A percentile compares a stretch with the other conserved stretches of the same genome.
phyloP scores from a whole-genome alignment of 2,329 filamentous ascomycete species.

The Alternaria ventricosa region DNA sequence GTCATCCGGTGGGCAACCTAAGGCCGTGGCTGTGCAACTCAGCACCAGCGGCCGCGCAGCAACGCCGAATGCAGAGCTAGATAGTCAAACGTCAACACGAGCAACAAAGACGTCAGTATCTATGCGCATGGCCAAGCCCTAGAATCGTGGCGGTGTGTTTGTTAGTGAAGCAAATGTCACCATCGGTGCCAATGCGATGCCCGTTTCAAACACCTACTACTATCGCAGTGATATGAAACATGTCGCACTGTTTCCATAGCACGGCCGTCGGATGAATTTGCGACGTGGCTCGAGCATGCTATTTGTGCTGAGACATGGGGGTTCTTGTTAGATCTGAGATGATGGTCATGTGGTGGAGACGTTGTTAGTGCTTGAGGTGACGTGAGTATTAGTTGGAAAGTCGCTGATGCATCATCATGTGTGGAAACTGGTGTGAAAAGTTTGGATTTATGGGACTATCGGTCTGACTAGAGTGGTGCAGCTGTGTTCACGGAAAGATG shows the following conservation, averaged over 20 bases:
- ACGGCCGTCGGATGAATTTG: background rate
- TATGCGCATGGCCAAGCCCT: background rate
- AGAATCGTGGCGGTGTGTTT: background rate
- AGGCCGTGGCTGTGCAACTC: background rate
- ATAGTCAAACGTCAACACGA: background rate
- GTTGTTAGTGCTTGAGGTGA: background rate
- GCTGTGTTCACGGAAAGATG: background rate
- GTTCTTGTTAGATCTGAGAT: background rate
- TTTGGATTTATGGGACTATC: background rate
- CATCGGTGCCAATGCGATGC: background rate
- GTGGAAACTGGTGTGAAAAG: background rate
- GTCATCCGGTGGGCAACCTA: background rate
- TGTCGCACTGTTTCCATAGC: conserved; percentile 2
- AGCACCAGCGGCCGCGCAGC: background rate
- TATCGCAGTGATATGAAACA: background rate
- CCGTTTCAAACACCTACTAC: background rate
- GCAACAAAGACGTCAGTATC: background rate
- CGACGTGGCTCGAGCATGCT: background rate
- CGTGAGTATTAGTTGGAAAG: background rate
- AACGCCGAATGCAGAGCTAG: background rate
- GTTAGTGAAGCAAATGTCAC: background rate
- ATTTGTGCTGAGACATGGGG: background rate
- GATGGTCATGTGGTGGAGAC: background rate
- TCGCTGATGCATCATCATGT: background rate
- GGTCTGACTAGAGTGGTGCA: background rate